Evolutionary conservation across 2,329 filamentous ascomycete genomes (phyloP).

Genomic region (Cladophialophora yegresii): DNA sequence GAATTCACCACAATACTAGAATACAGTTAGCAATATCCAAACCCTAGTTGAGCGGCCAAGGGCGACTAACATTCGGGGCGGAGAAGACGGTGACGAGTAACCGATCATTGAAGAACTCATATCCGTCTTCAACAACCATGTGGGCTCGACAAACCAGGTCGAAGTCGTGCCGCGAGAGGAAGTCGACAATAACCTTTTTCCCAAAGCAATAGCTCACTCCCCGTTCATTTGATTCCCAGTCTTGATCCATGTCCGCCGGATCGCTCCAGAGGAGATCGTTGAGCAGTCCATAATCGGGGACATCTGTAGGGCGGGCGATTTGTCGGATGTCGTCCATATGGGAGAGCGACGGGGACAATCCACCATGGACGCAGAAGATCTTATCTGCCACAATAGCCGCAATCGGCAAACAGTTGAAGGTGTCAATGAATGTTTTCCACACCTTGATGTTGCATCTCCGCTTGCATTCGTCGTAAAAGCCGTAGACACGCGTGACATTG

Average conservation of each 20-base stretch:
- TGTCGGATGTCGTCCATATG: constrained; percentile 99
- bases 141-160: constrained; percentile 95
- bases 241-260: constrained; percentile 94
- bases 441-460: constrained; percentile 93
- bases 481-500: constrained; percentile 92
- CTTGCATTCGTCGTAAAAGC: constrained; percentile 98
- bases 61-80: constrained; percentile 80
- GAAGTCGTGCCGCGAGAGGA: constrained; percentile 91
- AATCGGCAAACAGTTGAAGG: constrained; percentile 93
- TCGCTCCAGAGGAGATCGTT: constrained; percentile 98
- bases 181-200: constrained; percentile 97
- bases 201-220: constrained; percentile 98
- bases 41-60: not conserved
- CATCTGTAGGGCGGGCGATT: constrained; percentile 92
- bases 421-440: constrained; percentile 97
- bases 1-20: constrained; percentile 93
- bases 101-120: constrained; percentile 96
- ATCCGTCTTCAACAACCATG: constrained; percentile 99
- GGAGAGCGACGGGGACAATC: constrained; percentile 83
- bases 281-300: constrained; percentile 91
- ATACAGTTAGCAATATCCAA: constrained; percentile 1
- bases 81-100: constrained; percentile 96
- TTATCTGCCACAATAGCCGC: constrained; percentile 96
- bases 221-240: constrained; percentile 96
- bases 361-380: constrained; percentile 96